Conservation (phyloP, 345 rosid species). For the Laguncularia racemosa region DNA sequence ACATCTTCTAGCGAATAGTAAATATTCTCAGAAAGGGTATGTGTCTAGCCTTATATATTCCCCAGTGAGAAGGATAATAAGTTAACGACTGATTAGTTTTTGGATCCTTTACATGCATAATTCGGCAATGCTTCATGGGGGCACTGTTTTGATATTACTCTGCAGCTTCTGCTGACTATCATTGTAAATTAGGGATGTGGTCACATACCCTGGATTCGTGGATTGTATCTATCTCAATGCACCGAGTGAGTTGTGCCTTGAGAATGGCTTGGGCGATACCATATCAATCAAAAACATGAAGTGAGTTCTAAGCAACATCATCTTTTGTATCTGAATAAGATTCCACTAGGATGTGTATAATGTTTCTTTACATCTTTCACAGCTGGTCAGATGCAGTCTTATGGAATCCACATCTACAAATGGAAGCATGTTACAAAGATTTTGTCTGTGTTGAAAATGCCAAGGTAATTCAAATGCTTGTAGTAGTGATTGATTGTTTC, state of each 20-base stretch:
- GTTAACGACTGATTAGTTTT: too few species aligned
- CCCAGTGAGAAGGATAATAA: too few species aligned
- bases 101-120: too few species aligned
- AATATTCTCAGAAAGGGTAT: too few species aligned
- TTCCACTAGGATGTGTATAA: background rate
- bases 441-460: constrained; percentile 90
- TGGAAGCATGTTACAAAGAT: constrained; percentile 93
- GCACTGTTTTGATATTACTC: background rate
- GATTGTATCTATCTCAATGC: constrained; percentile 82
- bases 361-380: constrained; percentile 14
- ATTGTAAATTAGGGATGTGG: constrained; percentile 50
- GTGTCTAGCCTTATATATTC: too few species aligned
- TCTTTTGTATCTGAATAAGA: background rate
- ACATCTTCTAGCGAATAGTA: too few species aligned
- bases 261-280: constrained; percentile 79
- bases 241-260: constrained; percentile 48
- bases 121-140: background rate
- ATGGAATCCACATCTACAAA: constrained; percentile 88
- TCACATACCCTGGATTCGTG: constrained; percentile 84
- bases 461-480: constrained; percentile 41
- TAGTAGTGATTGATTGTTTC: constrained; percentile 5
- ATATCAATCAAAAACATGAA: constrained; percentile 61
- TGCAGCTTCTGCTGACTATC: constrained; percentile 4
- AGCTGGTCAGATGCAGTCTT: constrained; percentile 95
- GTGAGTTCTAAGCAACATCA: constrained; percentile 23